Percentiles rank a stretch among this genome's conserved stretches.
These are phyloP conservation scores for Pythium plurisporium DNA, from an alignment of 352 stramenopile species.

Conservation along the genomic window DNA sequence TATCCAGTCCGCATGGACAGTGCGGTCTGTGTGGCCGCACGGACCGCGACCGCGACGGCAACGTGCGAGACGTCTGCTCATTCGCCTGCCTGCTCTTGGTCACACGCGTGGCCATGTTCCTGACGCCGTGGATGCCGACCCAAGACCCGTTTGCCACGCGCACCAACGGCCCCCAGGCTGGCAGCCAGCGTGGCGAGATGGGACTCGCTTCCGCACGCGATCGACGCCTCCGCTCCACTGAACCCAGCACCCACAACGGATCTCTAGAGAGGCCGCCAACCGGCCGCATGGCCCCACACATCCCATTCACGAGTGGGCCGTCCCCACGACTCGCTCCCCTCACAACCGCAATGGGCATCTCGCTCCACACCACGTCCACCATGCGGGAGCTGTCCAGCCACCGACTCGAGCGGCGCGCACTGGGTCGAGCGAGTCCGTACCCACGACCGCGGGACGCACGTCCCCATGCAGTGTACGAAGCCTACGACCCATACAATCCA, in stretches of 20 bases:
- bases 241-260: background rate
- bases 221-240: no score
- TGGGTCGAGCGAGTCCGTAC: slow-evolving; percentile 5
- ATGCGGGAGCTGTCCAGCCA: no score
- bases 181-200: slow-evolving; percentile 6
- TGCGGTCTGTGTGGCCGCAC: no score
- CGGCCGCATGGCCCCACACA: background rate
- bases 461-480: background rate
- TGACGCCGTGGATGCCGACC: slow-evolving; percentile 10
- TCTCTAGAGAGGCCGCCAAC: no score
- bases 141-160: background rate
- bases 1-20: background rate
- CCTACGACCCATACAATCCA: no score
- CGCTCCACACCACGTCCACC: background rate
- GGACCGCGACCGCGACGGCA: no score
- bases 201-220: background rate
- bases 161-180: background rate
- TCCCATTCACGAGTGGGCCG: no score
- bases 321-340: background rate
- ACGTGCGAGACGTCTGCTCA: background rate
- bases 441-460: background rate
- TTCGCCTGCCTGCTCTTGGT: background rate
- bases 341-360: background rate
- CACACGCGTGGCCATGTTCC: slow-evolving; percentile 13
- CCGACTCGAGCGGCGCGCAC: slow-evolving; percentile 1